Percentiles rank a stretch among this genome's conserved stretches.
Evolutionary conservation across 2,329 filamentous ascomycete genomes (phyloP).

Genomic region (Pyrenophora tritici-repentis): DNA sequence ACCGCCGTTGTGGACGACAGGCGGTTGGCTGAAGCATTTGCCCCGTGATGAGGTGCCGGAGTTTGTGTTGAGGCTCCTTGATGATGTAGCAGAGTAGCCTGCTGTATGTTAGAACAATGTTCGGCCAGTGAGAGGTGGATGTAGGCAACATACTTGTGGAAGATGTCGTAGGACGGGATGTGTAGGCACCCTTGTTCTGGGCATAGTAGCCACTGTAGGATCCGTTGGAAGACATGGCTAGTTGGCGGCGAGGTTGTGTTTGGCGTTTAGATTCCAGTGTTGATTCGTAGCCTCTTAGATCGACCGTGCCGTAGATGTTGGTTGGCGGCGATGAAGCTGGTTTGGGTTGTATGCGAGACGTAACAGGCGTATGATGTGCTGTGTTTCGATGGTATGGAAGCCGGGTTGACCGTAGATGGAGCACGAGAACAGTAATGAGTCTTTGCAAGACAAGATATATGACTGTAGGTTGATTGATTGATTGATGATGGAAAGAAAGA

Average conservation of each 20-base stretch:
- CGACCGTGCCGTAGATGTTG: neutral
- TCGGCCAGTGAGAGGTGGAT: neutral
- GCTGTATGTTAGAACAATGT: constrained; percentile 8
- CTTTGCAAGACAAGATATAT: neutral
- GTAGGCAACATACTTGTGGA: constrained; percentile 29
- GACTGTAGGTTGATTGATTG: constrained; percentile 4
- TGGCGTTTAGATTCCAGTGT: neutral
- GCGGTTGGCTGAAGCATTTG: constrained; percentile 37
- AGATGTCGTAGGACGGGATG: constrained; percentile 32
- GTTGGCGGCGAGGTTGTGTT: constrained; percentile 19
- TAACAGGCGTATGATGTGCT: constrained; percentile 1
- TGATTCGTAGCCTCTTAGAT: constrained; percentile 18
- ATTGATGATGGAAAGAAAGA: constrained; percentile 12
- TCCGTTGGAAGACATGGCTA: constrained; percentile 33
- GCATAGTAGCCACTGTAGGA: constrained; percentile 31
- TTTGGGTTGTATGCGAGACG: constrained; percentile 15
- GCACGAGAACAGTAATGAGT: constrained; percentile 16
- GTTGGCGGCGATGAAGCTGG: constrained; percentile 15
- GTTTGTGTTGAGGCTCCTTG: constrained; percentile 34
- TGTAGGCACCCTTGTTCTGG: constrained; percentile 30
- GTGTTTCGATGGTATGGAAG: neutral
- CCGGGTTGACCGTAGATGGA: constrained; percentile 24
- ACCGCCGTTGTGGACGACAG: constrained; percentile 37
- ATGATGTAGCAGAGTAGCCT: constrained; percentile 27
- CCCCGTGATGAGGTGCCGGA: constrained; percentile 28